phyloP scores from a whole-genome alignment of 2,329 filamentous ascomycete species.

The Akanthomyces dipterigenus region DNA sequence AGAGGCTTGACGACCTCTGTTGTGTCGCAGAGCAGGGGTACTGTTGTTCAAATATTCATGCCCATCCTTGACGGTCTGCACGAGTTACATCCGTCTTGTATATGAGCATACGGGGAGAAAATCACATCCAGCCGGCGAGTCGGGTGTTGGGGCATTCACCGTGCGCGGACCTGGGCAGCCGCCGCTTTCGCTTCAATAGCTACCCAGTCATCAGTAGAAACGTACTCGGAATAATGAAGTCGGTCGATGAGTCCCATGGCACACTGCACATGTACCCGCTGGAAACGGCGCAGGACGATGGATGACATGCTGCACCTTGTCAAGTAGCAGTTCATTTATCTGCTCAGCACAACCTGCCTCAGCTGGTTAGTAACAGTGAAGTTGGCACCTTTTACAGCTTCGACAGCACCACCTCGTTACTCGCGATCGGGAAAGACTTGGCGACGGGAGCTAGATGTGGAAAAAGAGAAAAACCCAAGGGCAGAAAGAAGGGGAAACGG shows the following conservation, averaged over 20 bases:
- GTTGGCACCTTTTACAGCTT: not conserved
- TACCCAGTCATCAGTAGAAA: not conserved
- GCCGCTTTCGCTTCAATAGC: not conserved
- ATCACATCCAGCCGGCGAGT: not conserved
- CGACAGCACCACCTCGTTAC: not conserved
- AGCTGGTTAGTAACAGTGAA: not conserved
- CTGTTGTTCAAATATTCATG: not conserved
- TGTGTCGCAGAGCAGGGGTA: not conserved
- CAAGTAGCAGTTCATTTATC: not conserved
- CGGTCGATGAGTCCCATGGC: not conserved
- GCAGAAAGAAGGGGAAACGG: not conserved
- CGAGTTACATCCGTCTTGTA: not conserved
- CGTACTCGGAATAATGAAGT: not conserved
- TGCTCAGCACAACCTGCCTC: not conserved
- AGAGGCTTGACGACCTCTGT: not conserved
- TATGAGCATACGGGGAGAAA: not conserved
- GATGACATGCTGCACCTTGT: slow-evolving; percentile 1
- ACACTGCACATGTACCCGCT: not conserved
- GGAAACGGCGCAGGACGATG: not conserved
- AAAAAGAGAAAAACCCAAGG: not conserved
- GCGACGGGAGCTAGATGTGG: not conserved
- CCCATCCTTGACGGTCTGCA: not conserved
- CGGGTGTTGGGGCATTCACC: not conserved
- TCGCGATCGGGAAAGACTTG: not conserved
- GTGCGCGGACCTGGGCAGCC: not conserved